Evolutionary conservation across 305 asterid genomes (phyloP).

Genomic region (Euphrasia arctica): DNA sequence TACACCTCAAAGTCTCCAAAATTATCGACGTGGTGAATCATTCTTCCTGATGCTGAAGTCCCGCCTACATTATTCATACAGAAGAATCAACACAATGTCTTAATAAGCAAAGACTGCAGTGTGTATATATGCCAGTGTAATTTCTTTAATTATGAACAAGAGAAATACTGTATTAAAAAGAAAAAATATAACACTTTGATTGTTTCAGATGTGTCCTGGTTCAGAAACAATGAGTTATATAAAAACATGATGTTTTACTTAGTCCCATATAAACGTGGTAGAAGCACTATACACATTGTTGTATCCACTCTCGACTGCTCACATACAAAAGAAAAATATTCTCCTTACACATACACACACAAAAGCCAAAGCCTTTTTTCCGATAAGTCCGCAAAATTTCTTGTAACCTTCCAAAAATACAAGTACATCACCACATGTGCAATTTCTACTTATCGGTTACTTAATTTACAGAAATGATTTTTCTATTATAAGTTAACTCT

Average conservation of each 20-base stretch:
- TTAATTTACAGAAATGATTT: not conserved
- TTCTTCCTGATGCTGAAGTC: slow-evolving; percentile 69
- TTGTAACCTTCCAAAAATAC: not conserved
- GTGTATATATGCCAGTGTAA: not conserved
- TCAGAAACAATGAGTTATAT: slow-evolving; percentile 8
- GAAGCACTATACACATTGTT: not conserved
- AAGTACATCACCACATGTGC: not conserved
- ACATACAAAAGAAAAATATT: not conserved
- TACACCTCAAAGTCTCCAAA: slow-evolving; percentile 74
- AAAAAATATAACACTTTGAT: not conserved
- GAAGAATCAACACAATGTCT: slow-evolving; percentile 1
- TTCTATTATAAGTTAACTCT: not conserved
- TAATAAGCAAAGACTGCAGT: not conserved
- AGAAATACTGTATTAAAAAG: not conserved
- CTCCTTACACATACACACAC: not conserved
- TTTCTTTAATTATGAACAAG: not conserved
- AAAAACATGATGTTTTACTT: slow-evolving; percentile 3
- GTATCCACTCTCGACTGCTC: not conserved
- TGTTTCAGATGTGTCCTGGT: not conserved
- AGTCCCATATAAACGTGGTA: not conserved
- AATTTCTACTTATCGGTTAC: not conserved
- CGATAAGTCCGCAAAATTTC: not conserved
- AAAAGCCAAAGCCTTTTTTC: not conserved
- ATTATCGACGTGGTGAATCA: slow-evolving; percentile 70
- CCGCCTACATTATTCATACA: slow-evolving; percentile 53